Evolutionary conservation across 1,139 yeast species (phyloP).

Genomic region (Yamadazyma epiphylla): DNA sequence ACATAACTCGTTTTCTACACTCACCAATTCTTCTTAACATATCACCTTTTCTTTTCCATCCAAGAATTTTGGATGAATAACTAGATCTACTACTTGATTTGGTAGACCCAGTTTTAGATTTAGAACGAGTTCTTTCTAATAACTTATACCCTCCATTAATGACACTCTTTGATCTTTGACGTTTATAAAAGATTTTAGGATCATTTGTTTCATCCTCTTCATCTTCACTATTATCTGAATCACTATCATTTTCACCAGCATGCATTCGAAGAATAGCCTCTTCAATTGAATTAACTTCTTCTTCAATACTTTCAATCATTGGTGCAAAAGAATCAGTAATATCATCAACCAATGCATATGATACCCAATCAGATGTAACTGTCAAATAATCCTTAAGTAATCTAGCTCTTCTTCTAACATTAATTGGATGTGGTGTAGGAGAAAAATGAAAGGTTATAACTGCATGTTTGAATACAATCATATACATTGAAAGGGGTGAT

Average conservation of each 20-base stretch:
- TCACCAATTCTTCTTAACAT: slow-evolving; percentile 94
- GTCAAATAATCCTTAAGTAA: slow-evolving; percentile 81
- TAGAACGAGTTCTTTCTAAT: slow-evolving; percentile 7
- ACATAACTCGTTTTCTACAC: slow-evolving; percentile 92
- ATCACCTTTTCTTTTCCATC: slow-evolving; percentile 91
- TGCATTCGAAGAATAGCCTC: slow-evolving; percentile 88
- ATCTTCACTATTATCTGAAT: slow-evolving; percentile 27
- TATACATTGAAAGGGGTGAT: slow-evolving; percentile 88
- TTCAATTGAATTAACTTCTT: slow-evolving; percentile 87
- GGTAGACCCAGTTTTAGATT: slow-evolving; percentile 11
- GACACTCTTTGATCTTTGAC: slow-evolving; percentile 38
- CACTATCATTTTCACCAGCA: slow-evolving; percentile 51
- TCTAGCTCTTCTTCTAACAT: slow-evolving; percentile 90
- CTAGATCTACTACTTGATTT: slow-evolving; percentile 21
- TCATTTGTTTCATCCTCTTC: slow-evolving; percentile 12
- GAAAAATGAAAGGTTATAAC: slow-evolving; percentile 92
- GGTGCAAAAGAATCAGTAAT: slow-evolving; percentile 98
- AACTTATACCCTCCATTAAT: slow-evolving; percentile 25
- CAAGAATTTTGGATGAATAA: slow-evolving; percentile 50
- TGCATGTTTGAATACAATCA: slow-evolving; percentile 86
- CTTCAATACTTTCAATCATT: slow-evolving; percentile 88
- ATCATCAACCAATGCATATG: slow-evolving; percentile 94
- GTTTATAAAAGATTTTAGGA: slow-evolving; percentile 28
- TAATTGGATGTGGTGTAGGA: slow-evolving; percentile 94
- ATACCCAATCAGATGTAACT: slow-evolving; percentile 94